Evolutionary conservation across 169 alveolate species (phyloP), one percentile per base, ranked within the genome.

Genomic region (Babesia ovata): DNA sequence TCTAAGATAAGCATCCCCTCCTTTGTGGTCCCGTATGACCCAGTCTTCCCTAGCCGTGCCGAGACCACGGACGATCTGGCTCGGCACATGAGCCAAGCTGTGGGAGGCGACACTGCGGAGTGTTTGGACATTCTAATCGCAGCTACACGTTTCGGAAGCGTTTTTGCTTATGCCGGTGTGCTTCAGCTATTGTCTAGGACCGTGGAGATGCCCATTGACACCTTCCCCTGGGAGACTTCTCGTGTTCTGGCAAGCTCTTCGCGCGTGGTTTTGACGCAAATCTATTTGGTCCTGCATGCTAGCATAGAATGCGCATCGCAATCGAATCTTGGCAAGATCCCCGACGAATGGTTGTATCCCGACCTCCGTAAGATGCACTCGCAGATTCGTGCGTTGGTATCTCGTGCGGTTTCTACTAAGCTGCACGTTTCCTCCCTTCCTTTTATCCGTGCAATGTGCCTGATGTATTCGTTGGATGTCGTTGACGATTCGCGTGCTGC

Each of bases 201-300:
- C 4, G 28, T 66, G 24, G 69, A 58, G 0, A 52, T 16, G n/a
- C 21, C 28, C 16, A 29, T 54, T 21, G 22, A 73, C 24, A 57
- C 28, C 22, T 78, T 78, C 53, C 79, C 79, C 2, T 78, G 87
- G 87, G 87, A 78, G 45, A 29, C 11, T 10, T 22, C n/a, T 7
- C 4, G 19, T 14, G 13, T 36, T 8, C 4, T 22, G 12, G 22
- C 44, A 8, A 12, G 65, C 22, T 26, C 63, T 11, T 21, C 58
- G 29, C 26, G 19, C 17, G 48, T 67, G 2, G 54, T 12, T 22
- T 9, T 22, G 26, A 53, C 21, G 10, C 21, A 50, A 36, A 2
- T 67, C 44, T 19, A 28, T n/a, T 11, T 67, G 65, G 56, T 67
- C 7, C 22, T 67, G 29, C 14, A 9, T 7, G 57, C 57, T 2